Evolutionary conservation across 2,329 filamentous ascomycete species (phyloP).

Genomic region (Pseudocercospora fijiensis): DNA sequence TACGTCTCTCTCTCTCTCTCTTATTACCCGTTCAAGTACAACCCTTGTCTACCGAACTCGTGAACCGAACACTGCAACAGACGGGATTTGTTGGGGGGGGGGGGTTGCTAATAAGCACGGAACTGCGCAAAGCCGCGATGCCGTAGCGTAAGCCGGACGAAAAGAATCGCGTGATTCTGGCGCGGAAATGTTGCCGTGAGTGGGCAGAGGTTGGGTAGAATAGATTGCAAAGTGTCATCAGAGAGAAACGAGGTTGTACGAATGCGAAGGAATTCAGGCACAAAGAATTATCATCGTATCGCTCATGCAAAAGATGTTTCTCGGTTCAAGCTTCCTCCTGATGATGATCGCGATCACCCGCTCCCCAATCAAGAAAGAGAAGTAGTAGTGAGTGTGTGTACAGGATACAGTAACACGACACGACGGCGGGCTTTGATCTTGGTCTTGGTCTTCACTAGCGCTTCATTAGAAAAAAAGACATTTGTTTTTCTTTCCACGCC

Average conservation of each 20-base stretch:
- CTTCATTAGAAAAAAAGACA: neutral
- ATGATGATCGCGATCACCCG: neutral
- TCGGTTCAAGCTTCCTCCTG: neutral
- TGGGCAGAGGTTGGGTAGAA: neutral
- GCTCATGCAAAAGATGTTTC: neutral
- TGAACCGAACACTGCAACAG: neutral
- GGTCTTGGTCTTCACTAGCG: neutral
- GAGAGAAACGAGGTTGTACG: too few relatives aligned
- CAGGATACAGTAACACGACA: neutral
- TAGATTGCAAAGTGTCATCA: too few relatives aligned
- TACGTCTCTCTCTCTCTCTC: too few relatives aligned
- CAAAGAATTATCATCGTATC: neutral
- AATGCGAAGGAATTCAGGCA: neutral
- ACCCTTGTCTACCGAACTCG: too few relatives aligned
- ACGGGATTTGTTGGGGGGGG: neutral
- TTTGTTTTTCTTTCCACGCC: neutral
- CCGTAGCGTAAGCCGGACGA: neutral
- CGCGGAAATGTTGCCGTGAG: neutral
- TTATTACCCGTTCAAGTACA: too few relatives aligned
- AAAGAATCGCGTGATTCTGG: neutral
- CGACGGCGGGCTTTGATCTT: neutral
- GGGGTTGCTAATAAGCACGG: neutral
- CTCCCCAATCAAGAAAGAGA: neutral
- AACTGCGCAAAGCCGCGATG: neutral
- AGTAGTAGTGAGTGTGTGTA: too few relatives aligned